Percentiles rank a stretch among this genome's conserved stretches.
phyloP scores from a whole-genome alignment of 2,329 filamentous ascomycete species.

The Colletotrichum euphorbiae region DNA sequence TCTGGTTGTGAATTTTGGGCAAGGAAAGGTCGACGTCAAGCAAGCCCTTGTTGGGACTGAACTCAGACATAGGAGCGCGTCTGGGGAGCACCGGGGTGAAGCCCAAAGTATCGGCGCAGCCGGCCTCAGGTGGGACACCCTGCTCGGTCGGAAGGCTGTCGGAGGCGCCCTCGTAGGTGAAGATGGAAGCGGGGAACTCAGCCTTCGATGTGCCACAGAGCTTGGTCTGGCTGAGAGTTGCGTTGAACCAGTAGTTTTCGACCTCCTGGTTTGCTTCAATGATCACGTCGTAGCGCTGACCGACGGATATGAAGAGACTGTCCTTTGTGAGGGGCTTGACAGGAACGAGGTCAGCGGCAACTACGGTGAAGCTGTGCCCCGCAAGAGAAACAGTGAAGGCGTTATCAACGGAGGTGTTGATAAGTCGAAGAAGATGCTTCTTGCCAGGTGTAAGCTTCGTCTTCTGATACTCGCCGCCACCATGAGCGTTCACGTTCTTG shows the following conservation, averaged over 20 bases:
- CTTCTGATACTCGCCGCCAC: constrained; percentile 47
- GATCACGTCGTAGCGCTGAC: constrained; percentile 55
- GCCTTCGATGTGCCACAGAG: constrained; percentile 48
- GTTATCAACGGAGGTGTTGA: constrained; percentile 64
- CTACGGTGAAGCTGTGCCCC: constrained; percentile 63
- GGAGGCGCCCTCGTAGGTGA: constrained; percentile 51
- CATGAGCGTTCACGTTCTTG: constrained; percentile 48
- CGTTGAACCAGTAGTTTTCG: constrained; percentile 58
- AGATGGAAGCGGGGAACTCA: constrained; percentile 50
- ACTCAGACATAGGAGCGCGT: constrained; percentile 43
- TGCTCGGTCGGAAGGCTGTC: constrained; percentile 45
- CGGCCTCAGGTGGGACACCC: constrained; percentile 42
- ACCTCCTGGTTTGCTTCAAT: constrained; percentile 51
- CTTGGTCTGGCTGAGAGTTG: constrained; percentile 45
- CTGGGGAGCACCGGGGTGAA: constrained; percentile 44
- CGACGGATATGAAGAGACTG: constrained; percentile 62
- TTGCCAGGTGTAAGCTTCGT: constrained; percentile 54
- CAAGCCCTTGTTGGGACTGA: constrained; percentile 42
- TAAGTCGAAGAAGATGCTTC: constrained; percentile 61
- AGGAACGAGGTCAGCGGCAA: constrained; percentile 65
- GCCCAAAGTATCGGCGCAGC: constrained; percentile 42
- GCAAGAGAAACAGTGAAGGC: constrained; percentile 63
- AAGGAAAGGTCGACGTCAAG: constrained; percentile 42
- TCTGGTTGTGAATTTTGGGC: constrained; percentile 36
- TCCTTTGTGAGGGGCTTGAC: constrained; percentile 61